A percentile compares a stretch with the other conserved stretches of the same genome.
Conservation (phyloP, 1,284 basidiomycete genomes). For the Cystobasidiaceae sp. region DNA sequence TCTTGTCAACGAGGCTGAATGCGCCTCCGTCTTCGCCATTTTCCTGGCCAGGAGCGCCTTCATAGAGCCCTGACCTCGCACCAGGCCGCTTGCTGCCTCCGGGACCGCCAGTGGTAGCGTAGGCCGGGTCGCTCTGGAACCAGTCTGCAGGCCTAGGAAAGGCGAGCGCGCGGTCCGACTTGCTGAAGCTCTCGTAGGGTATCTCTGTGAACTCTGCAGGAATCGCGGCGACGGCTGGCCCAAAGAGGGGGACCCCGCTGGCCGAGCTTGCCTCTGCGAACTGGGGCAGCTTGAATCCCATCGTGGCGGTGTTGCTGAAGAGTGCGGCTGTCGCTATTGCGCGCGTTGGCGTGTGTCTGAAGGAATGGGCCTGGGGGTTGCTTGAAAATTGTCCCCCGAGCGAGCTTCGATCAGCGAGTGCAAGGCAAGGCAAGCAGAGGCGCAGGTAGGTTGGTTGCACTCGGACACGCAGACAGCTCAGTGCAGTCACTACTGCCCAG, state of each 20-base stretch:
- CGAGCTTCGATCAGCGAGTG: too few relatives aligned
- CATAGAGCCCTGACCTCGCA: slow-evolving; percentile 49
- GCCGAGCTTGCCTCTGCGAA: slow-evolving; percentile 20
- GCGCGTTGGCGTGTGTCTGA: not conserved
- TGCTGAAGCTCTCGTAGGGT: slow-evolving; percentile 31
- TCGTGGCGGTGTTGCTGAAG: not conserved
- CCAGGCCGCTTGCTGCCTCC: slow-evolving; percentile 53
- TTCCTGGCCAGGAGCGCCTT: too few relatives aligned
- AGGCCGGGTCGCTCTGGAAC: slow-evolving; percentile 23
- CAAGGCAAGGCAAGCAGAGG: too few relatives aligned
- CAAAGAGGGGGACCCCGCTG: slow-evolving; percentile 32
- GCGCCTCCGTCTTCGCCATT: slow-evolving; percentile 91
- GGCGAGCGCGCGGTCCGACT: slow-evolving; percentile 23
- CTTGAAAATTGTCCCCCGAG: too few relatives aligned
- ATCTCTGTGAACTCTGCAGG: slow-evolving; percentile 38
- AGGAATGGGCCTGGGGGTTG: too few relatives aligned
- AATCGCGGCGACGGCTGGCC: slow-evolving; percentile 38
- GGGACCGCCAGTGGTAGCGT: slow-evolving; percentile 52
- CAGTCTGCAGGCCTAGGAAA: slow-evolving; percentile 30
- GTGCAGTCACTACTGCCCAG: too few relatives aligned
- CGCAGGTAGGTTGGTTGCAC: too few relatives aligned
- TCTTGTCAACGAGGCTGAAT: slow-evolving; percentile 94
- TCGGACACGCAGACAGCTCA: too few relatives aligned
- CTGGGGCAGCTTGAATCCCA: slow-evolving; percentile 30
- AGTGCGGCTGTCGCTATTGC: not conserved